Conservation (phyloP, 1,284 basidiomycete species). For the Rhodotorula sp. region DNA sequence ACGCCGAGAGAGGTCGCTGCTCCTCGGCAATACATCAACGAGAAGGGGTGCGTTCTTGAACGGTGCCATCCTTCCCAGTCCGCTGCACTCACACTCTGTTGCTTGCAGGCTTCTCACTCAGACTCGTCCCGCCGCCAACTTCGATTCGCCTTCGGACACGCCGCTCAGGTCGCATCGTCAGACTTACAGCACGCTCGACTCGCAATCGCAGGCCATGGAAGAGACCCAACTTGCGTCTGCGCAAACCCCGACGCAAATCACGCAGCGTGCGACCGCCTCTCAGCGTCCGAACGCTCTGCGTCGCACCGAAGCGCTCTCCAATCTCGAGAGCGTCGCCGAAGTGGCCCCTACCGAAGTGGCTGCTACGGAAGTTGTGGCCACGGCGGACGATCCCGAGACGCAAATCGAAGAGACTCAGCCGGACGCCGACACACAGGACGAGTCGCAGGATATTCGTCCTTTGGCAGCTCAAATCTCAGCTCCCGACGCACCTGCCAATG, state of each 20-base stretch:
- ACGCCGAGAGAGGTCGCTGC: constrained; percentile 29
- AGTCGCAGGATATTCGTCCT: constrained; percentile 12
- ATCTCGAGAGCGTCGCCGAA: constrained; percentile 2
- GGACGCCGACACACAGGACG: constrained; percentile 15
- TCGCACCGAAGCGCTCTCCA: constrained; percentile 11
- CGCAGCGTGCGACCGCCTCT: background rate
- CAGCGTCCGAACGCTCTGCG: constrained; percentile 21
- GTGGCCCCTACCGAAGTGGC: constrained; percentile 10
- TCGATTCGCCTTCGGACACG: constrained; percentile 33
- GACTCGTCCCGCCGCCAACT: constrained; percentile 35
- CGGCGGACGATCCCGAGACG: background rate
- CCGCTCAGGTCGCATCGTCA: constrained; percentile 15
- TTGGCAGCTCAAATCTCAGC: constrained; percentile 19
- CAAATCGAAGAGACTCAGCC: constrained; percentile 8
- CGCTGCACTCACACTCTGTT: background rate
- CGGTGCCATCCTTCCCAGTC: too few species aligned
- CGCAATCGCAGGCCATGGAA: constrained; percentile 21
- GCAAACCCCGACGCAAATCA: constrained; percentile 32
- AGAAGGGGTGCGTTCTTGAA: constrained; percentile 23
- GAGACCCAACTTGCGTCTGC: constrained; percentile 30
- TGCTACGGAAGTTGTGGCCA: too few species aligned
- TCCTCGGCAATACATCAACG: constrained; percentile 40
- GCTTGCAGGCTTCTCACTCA: constrained; percentile 33
- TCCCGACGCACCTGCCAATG: constrained; percentile 5
- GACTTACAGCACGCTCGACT: constrained; percentile 21